Percentiles rank a stretch among this genome's conserved stretches.
Conservation (phyloP, 371 early-diverging fungal species). For the Lichtheimia hyalospora region DNA sequence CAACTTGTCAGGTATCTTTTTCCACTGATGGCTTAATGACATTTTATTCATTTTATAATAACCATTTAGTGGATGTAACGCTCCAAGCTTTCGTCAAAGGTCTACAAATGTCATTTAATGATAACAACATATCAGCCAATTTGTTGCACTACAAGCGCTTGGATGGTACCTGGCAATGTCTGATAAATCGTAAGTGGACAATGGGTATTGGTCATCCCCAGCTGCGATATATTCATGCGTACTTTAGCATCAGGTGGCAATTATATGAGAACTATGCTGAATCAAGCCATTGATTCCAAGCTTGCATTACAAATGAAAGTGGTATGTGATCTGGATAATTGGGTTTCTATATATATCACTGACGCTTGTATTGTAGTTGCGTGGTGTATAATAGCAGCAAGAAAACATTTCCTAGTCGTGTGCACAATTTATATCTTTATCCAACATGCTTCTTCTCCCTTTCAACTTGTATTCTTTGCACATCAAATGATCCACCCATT, state of each 20-base stretch:
- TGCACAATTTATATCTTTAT: no score
- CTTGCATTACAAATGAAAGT: slow-evolving; percentile 25
- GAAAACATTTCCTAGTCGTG: no score
- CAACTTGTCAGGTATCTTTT: slow-evolving; percentile 42
- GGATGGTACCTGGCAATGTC: slow-evolving; percentile 32
- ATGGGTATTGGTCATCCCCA: background rate
- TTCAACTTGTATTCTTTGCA: no score
- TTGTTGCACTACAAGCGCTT: slow-evolving; percentile 35
- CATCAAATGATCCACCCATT: no score
- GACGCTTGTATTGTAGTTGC: no score
- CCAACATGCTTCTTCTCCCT: no score
- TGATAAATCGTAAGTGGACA: slow-evolving; percentile 27
- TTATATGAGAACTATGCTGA: slow-evolving; percentile 26
- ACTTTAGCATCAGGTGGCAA: slow-evolving; percentile 18
- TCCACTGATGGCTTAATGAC: background rate
- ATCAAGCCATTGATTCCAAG: slow-evolving; percentile 24
- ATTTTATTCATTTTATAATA: background rate
- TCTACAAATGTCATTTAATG: slow-evolving; percentile 43
- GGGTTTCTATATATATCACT: no score
- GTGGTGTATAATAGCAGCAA: no score
- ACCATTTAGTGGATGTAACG: slow-evolving; percentile 40
- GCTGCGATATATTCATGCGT: background rate
- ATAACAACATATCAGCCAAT: slow-evolving; percentile 46
- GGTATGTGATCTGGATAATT: slow-evolving; percentile 26
- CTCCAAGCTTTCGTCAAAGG: slow-evolving; percentile 49